Evolutionary conservation across 495 filamentous ascomycete species (phyloP), one percentile per base, ranked within the genome.

Genomic region (Penicillium cosmopolitanum): DNA sequence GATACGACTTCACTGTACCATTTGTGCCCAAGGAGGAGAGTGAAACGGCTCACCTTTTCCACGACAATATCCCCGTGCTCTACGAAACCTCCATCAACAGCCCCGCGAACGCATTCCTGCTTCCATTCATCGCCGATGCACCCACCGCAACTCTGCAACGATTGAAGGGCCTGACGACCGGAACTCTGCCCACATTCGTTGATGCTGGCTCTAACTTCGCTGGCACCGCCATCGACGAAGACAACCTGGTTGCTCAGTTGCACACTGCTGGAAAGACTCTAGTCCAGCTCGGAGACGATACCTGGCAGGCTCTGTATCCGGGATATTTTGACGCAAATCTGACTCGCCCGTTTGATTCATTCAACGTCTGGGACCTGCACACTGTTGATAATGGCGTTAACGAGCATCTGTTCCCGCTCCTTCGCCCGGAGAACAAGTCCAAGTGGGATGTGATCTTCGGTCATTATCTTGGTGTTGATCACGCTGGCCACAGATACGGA

Each of bases 331-430:
- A 97, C 68, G 77, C 83, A 3, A 88, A 92, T 43, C 82, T 98
- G 52, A 95, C 92, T 57, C 81, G 80, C 58, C 84, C 95, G 2
- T 97, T 96, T 70, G 93, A 98, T 72, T 97, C 94, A 43, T 93
- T 98, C 73, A 97, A 98, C 68, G 95, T 97, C 5, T 97, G 93
- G 92, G 95, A 98, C 71, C 72, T 98, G 67, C 93, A 97, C 66
- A 98, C 96, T 0, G 89, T 98, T 15, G 95, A 98, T 66, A 96
- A 97, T 65, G 95, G 95, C 1, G 95, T 98, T n/a, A 90, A 84
- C 12, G 88, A 96, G 66, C 88, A 98, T 69, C 85, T 98, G 31
- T 89, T 97, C 55, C 96, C 95, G 4, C 78, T 97, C 7, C 75
- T 98, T 7, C 77, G 85, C 34, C 71, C 84, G 0, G 75, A 82